These are phyloP conservation scores for Penicillium chermesinum DNA, from an alignment of 495 filamentous ascomycete species.

Conservation along the genomic window DNA sequence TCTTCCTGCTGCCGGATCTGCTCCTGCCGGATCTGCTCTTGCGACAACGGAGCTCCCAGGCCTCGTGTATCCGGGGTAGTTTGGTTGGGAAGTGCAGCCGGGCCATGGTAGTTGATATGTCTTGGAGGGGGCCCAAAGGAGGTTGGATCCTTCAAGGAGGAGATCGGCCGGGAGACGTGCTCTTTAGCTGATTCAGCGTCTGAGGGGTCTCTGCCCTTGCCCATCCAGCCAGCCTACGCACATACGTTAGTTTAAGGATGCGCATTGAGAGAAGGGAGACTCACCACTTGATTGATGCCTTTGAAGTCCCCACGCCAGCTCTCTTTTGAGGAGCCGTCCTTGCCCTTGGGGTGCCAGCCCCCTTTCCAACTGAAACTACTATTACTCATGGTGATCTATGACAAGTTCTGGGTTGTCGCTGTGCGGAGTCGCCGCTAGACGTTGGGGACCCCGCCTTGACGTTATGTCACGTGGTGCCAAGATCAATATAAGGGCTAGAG, in stretches of 20 bases:
- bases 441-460: too few relatives aligned
- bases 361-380: slow-evolving; percentile 48
- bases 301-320: slow-evolving; percentile 57
- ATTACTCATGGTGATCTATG: slow-evolving; percentile 42
- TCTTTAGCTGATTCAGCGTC: slow-evolving; percentile 25
- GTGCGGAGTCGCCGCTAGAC: too few relatives aligned
- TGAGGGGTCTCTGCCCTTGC: slow-evolving; percentile 46
- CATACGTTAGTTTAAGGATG: slow-evolving; percentile 9
- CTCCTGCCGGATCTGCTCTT: slow-evolving; percentile 33
- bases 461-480: too few relatives aligned
- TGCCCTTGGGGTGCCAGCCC: slow-evolving; percentile 56
- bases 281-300: slow-evolving; percentile 55
- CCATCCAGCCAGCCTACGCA: slow-evolving; percentile 32
- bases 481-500: not conserved
- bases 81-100: slow-evolving; percentile 41
- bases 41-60: slow-evolving; percentile 43
- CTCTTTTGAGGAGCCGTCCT: slow-evolving; percentile 47
- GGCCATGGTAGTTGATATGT: slow-evolving; percentile 51
- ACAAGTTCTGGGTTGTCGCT: slow-evolving; percentile 3
- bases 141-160: slow-evolving; percentile 72
- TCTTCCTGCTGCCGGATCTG: slow-evolving; percentile 31
- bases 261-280: too few relatives aligned
- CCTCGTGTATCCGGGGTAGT: slow-evolving; percentile 45
- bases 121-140: slow-evolving; percentile 86
- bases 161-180: slow-evolving; percentile 64